These are phyloP conservation scores for Solanum gracilifrons DNA, from an alignment of 257 asterid species.

Conservation along the genomic window DNA sequence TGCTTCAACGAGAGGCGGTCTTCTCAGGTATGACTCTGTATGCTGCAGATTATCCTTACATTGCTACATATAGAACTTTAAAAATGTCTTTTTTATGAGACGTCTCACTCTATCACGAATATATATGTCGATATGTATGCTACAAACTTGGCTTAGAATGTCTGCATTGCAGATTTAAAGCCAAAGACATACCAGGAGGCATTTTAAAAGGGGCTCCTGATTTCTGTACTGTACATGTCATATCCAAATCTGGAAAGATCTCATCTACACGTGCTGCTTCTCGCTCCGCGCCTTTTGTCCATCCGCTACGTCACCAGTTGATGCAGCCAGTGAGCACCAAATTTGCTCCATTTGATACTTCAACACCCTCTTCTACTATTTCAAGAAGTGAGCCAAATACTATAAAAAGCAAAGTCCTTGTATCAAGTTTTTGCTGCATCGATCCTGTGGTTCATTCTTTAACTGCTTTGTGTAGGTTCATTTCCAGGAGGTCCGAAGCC, in stretches of 20 bases:
- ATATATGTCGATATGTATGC: neutral
- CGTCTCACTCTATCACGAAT: neutral
- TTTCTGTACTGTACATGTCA: slow-evolving; percentile 65
- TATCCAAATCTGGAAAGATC: slow-evolving; percentile 71
- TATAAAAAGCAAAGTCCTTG: neutral
- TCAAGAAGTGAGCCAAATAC: slow-evolving; percentile 9
- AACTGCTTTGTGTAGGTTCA: neutral
- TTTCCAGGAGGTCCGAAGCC: neutral
- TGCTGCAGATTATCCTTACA: neutral
- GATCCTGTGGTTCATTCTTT: neutral
- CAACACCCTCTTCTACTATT: slow-evolving; percentile 8
- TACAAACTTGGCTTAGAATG: neutral
- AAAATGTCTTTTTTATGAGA: neutral
- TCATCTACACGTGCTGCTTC: slow-evolving; percentile 59
- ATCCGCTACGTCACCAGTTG: slow-evolving; percentile 69
- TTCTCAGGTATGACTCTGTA: slow-evolving; percentile 48
- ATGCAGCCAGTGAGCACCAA: slow-evolving; percentile 29
- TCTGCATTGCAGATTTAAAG: slow-evolving; percentile 48
- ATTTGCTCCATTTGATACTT: slow-evolving; percentile 15
- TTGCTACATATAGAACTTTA: too few relatives aligned
- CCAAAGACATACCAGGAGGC: slow-evolving; percentile 65
- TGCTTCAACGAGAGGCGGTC: slow-evolving; percentile 49
- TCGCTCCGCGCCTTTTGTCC: slow-evolving; percentile 53
- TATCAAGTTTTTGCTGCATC: neutral
- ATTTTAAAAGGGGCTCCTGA: slow-evolving; percentile 72